These are phyloP conservation scores for Globisporangium recalcitrans DNA, from an alignment of 352 stramenopile species.

Conservation along the genomic window DNA sequence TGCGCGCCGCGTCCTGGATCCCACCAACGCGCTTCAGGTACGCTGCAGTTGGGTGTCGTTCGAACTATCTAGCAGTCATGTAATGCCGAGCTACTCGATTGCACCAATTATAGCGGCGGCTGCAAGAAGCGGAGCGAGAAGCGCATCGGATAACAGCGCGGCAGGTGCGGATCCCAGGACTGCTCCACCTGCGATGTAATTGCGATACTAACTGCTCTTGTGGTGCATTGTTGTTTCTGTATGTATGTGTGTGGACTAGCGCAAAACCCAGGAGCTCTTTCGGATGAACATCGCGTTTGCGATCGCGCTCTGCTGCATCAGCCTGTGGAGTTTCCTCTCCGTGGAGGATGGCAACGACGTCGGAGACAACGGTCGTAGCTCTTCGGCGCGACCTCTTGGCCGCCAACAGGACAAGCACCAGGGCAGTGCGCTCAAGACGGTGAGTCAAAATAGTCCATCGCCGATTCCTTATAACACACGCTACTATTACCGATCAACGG, in stretches of 20 bases:
- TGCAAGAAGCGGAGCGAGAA: slow-evolving; percentile 40
- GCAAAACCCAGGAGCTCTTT: slow-evolving; percentile 31
- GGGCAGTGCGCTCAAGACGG: slow-evolving; percentile 11
- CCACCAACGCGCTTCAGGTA: slow-evolving; percentile 36
- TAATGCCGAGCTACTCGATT: no score
- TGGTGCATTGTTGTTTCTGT: no score
- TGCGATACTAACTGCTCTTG: no score
- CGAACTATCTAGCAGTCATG: background rate
- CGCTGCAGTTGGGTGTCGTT: background rate
- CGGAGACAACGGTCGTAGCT: background rate
- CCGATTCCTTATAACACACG: background rate
- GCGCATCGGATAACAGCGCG: slow-evolving; percentile 26
- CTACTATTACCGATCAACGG: no score
- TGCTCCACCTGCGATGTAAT: no score
- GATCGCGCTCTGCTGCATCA: slow-evolving; percentile 32
- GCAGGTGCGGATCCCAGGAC: slow-evolving; percentile 34
- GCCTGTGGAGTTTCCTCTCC: slow-evolving; percentile 23
- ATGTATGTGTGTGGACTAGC: slow-evolving; percentile 13
- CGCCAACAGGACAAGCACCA: slow-evolving; percentile 4
- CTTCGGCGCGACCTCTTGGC: background rate
- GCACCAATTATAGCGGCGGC: slow-evolving; percentile 20
- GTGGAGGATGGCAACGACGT: background rate
- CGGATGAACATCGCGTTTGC: slow-evolving; percentile 31
- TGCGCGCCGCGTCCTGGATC: slow-evolving; percentile 37
- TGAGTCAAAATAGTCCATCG: background rate